Conservation (phyloP, 345 rosid genomes). For the Camelina neglecta region DNA sequence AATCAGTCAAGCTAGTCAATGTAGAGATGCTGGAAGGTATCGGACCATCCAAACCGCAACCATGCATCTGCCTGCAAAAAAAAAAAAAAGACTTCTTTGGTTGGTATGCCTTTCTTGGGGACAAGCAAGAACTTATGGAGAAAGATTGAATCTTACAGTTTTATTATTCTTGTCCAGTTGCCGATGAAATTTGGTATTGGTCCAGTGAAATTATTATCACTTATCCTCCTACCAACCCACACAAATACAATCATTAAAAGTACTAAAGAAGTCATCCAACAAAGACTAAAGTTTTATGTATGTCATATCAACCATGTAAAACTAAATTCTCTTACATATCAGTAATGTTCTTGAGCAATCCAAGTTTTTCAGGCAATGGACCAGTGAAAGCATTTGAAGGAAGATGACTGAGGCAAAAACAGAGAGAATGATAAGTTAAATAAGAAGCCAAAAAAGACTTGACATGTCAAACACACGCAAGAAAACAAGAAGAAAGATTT, state of each 20-base stretch:
- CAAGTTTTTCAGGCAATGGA: constrained; percentile 56
- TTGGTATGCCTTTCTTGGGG: constrained; percentile 1
- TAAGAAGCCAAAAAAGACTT: constrained; percentile 18
- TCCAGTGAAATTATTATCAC: constrained; percentile 74
- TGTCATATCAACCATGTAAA: constrained; percentile 6
- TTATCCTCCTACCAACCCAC: constrained; percentile 61
- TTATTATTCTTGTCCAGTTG: constrained; percentile 64
- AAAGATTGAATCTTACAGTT: constrained; percentile 59
- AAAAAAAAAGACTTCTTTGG: not conserved
- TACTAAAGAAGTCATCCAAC: not conserved
- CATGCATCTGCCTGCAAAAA: constrained; percentile 71
- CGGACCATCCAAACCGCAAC: constrained; percentile 78
- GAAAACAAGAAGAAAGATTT: not conserved
- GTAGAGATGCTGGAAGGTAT: constrained; percentile 73
- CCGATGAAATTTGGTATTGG: constrained; percentile 67
- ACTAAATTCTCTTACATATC: constrained; percentile 64
- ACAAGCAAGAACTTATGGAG: not conserved
- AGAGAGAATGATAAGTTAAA: constrained; percentile 15
- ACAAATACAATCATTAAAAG: constrained; percentile 19
- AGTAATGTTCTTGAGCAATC: constrained; percentile 62
- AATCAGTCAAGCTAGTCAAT: constrained; percentile 65
- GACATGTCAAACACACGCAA: not conserved
- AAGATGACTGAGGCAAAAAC: constrained; percentile 52
- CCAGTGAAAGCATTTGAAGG: constrained; percentile 81
- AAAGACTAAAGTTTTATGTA: not conserved